Percentiles rank a stretch among this genome's conserved stretches.
These are phyloP conservation scores for Globisporangium perplexum DNA, from an alignment of 352 stramenopile genomes.

Conservation along the genomic window DNA sequence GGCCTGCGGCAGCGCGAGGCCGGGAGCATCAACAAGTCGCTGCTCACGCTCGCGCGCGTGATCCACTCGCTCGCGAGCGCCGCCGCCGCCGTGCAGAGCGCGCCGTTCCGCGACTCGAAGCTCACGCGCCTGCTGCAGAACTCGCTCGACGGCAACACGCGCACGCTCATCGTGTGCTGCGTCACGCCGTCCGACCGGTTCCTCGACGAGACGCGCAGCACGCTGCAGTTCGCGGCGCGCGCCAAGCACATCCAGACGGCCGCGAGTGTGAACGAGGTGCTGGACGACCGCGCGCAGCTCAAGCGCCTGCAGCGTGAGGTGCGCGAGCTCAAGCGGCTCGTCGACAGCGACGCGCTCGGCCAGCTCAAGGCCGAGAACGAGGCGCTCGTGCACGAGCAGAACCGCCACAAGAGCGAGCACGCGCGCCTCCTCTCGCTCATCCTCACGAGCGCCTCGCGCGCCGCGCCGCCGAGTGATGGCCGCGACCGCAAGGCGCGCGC, in stretches of 20 bases:
- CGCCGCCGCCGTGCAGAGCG: constrained; percentile 25
- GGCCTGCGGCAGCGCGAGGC: constrained; percentile 94
- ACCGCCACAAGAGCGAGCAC: constrained; percentile 54
- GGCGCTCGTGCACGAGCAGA: constrained; percentile 48
- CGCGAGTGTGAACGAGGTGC: constrained; percentile 82
- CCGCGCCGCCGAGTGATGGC: constrained; percentile 14
- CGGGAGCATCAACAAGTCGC: constrained; percentile 96
- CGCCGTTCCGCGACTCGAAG: constrained; percentile 88
- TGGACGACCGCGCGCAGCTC: constrained; percentile 89
- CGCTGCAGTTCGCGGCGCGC: constrained; percentile 90
- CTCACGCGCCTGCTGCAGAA: constrained; percentile 90
- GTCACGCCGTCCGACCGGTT: constrained; percentile 71
- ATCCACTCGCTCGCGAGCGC: constrained; percentile 80
- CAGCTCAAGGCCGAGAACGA: constrained; percentile 72
- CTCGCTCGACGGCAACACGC: constrained; percentile 88
- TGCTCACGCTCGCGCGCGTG: constrained; percentile 93
- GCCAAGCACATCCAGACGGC: constrained; percentile 88
- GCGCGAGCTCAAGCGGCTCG: constrained; percentile 56
- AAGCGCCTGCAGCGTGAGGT: constrained; percentile 67
- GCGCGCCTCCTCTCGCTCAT: constrained; percentile 51
- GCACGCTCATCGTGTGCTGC: constrained; percentile 88
- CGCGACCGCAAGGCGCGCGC: constrained; percentile 19
- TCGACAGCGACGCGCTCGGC: constrained; percentile 42
- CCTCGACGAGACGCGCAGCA: constrained; percentile 84
- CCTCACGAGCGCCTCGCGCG: constrained; percentile 35